A percentile compares a stretch with the other conserved stretches of the same genome.
phyloP scores from a whole-genome alignment of 2,329 filamentous ascomycete species.

The Colletotrichum somersetense region DNA sequence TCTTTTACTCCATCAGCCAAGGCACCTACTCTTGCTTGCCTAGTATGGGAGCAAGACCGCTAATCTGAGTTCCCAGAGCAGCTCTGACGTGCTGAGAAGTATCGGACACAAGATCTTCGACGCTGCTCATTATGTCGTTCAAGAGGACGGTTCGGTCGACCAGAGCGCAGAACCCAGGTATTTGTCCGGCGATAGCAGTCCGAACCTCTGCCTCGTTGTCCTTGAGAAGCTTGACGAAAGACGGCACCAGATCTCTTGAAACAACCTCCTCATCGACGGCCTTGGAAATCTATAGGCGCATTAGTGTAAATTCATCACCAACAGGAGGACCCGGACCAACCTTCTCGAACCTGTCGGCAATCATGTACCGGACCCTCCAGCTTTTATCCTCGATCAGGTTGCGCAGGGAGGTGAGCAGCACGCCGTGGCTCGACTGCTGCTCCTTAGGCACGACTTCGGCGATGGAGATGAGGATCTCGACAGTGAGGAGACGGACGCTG shows the following conservation, averaged over 20 bases:
- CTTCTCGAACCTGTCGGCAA: slow-evolving; percentile 98
- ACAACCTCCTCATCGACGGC: slow-evolving; percentile 98
- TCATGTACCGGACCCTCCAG: slow-evolving; percentile 99
- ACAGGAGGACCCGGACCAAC: slow-evolving; percentile 57
- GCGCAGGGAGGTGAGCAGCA: slow-evolving; percentile 89
- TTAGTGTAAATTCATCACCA: slow-evolving; percentile 40
- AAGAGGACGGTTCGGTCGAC: slow-evolving; percentile 90
- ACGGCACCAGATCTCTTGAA: slow-evolving; percentile 90
- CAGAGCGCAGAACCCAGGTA: slow-evolving; percentile 93
- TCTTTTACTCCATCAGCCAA: slow-evolving; percentile 5
- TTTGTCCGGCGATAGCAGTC: slow-evolving; percentile 96
- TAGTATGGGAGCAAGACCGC: slow-evolving; percentile 93
- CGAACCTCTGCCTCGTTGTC: slow-evolving; percentile 98
- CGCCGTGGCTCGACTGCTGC: slow-evolving; percentile 95
- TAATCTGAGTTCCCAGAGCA: slow-evolving; percentile 95
- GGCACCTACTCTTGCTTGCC: slow-evolving; percentile 95
- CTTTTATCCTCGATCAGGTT: slow-evolving; percentile 99
- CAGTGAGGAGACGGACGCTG: slow-evolving; percentile 93
- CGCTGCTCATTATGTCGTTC: slow-evolving; percentile 95
- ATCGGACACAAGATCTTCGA: slow-evolving; percentile 96
- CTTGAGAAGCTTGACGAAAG: slow-evolving; percentile 97
- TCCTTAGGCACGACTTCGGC: slow-evolving; percentile 98
- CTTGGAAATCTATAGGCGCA: slow-evolving; percentile 82
- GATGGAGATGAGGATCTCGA: slow-evolving; percentile 95
- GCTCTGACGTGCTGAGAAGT: slow-evolving; percentile 97